A percentile compares a stretch with the other conserved stretches of the same genome.
Evolutionary conservation across 768 basidiomycete genomes (phyloP).

Genomic region (Phlegmacium glaucopus): DNA sequence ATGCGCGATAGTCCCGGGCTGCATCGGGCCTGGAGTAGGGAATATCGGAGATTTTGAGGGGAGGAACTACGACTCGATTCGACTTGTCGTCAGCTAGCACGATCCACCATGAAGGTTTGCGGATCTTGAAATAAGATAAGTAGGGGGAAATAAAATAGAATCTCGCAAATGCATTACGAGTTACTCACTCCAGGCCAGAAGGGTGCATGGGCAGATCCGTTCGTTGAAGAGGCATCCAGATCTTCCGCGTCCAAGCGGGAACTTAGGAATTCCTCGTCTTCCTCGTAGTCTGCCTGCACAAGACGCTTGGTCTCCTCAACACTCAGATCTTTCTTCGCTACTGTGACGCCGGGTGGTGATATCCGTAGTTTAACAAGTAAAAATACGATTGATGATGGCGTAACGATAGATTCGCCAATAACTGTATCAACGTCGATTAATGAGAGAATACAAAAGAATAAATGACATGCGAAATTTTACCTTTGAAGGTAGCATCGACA

Average conservation of each 20-base stretch:
- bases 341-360: constrained; percentile 43
- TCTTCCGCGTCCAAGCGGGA: constrained; percentile 64
- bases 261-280: constrained; percentile 68
- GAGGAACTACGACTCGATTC: constrained; percentile 83
- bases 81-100: constrained; percentile 85
- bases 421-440: constrained; percentile 41
- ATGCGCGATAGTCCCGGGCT: constrained; percentile 68
- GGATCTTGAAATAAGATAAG: constrained; percentile 47
- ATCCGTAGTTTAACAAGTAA: constrained; percentile 83
- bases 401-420: constrained; percentile 84
- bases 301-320: constrained; percentile 46
- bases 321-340: constrained; percentile 37
- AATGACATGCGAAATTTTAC: constrained; percentile 35
- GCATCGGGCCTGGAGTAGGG: constrained; percentile 52
- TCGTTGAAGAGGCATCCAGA: constrained; percentile 34
- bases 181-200: constrained; percentile 81
- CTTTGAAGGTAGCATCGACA: constrained; percentile 82
- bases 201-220: constrained; percentile 83
- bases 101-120: constrained; percentile 92
- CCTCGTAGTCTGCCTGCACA: constrained; percentile 50
- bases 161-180: not conserved
- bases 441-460: not conserved
- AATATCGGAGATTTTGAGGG: constrained; percentile 76
- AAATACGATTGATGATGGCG: constrained; percentile 85
- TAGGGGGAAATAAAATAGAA: not conserved